Base-by-base conservation (phyloP, 2,329 filamentous ascomycete genomes). In the Xylariaceae sp. region DNA sequence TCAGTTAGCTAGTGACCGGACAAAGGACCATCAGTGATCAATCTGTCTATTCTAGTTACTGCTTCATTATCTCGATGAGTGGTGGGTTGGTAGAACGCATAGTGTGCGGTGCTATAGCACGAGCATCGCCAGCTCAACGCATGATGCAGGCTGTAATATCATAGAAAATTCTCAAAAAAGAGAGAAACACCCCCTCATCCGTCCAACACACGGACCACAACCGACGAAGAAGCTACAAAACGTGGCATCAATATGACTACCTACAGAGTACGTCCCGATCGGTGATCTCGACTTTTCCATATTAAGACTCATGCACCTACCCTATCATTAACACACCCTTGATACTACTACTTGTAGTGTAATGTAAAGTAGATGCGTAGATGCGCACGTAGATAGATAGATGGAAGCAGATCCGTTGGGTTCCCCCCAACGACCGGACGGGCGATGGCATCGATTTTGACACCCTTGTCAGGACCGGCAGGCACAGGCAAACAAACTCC, bases 381-480 rank as follows among this genome's bases (percentile, higher is more conserved):
- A 30, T 30, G 23, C 23, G 37, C 37, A 41, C 13, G 37, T 41
- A 41, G 4, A 8, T 13, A 41, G 23, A 41, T 10, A 41, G 11
- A 41, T 41, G 11, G 8, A 41, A 9, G 37, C 37, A 41, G 37
- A 41, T 41, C 37, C 37, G 37, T 41, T 41, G n/a, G 47, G 17
- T 35, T 7, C 23, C 23, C 37, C 56, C 41, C 55, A 35, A 5
- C 7, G 37, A 23, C 6, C 8, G 11, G 15, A 51, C 63, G 68
- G 68, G 65, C 65, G 66, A 69, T 70, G 63, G 68, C 68, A 69
- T 69, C 65, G 64, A 63, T 64, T 64, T 55, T 51, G 34, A 3
- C 37, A 13, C 37, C 37, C 48, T 17, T 49, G 37, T 15, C 41
- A 45, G 41, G 41, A 13, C 41, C 23, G 49, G 11, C 49, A 34